phyloP scores from a whole-genome alignment of 148 eudicot species.

The Silene uniflora region DNA sequence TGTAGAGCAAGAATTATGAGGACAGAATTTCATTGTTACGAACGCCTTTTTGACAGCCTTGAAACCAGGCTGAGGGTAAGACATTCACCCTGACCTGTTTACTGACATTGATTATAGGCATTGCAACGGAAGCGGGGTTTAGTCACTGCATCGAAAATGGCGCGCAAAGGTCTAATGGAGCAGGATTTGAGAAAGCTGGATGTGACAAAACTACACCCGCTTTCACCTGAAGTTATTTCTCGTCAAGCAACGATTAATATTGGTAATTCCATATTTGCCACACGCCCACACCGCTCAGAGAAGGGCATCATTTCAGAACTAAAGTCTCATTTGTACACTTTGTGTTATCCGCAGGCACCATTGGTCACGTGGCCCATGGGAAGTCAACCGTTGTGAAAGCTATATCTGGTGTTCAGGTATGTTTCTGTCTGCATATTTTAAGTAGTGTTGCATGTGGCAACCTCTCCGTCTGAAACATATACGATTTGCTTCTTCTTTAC shows the following conservation, averaged over 20 bases:
- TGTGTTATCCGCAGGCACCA: slow-evolving; percentile 59
- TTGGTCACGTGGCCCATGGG: slow-evolving; percentile 99
- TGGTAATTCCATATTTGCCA: slow-evolving; percentile 36
- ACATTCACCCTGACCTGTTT: not conserved
- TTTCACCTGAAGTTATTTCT: slow-evolving; percentile 93
- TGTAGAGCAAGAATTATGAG: not conserved
- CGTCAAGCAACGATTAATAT: slow-evolving; percentile 95
- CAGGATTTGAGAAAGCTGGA: slow-evolving; percentile 95
- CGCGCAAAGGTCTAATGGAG: slow-evolving; percentile 90
- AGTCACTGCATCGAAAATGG: slow-evolving; percentile 40
- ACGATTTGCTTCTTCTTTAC: slow-evolving; percentile 21
- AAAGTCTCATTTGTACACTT: not conserved
- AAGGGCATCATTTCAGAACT: not conserved
- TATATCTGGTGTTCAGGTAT: slow-evolving; percentile 95
- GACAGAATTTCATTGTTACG: not conserved
- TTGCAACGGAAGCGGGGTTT: not conserved
- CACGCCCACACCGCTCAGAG: not conserved
- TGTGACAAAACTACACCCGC: slow-evolving; percentile 74
- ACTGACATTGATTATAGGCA: slow-evolving; percentile 11
- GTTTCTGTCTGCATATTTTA: not conserved
- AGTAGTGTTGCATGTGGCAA: not conserved
- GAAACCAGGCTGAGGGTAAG: not conserved
- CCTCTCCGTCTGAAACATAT: not conserved
- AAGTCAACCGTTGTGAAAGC: slow-evolving; percentile 98
- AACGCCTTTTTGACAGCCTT: not conserved